Conservation (phyloP, 139 green algal species). For the Coelastrella sp. region DNA sequence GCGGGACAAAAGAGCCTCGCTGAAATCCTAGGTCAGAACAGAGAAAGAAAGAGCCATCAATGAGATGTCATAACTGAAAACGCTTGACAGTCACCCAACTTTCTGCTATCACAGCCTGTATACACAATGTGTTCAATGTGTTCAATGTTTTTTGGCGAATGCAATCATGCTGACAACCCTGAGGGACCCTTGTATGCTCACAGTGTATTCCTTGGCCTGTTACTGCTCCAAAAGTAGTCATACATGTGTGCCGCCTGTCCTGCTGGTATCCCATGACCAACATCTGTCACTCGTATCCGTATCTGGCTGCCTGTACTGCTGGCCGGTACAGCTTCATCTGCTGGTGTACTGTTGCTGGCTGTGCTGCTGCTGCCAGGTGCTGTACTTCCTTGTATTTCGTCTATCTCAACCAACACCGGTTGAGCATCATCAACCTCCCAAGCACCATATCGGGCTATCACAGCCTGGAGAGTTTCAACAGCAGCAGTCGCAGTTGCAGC, state of each 20-base stretch:
- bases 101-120: no score
- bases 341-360: background rate
- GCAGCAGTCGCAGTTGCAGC: background rate
- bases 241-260: conserved; percentile 28
- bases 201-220: conserved; percentile 1
- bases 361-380: conserved; percentile 6
- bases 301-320: background rate
- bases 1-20: no score
- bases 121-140: no score
- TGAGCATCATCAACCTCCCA: conserved; percentile 59
- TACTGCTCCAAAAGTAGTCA: conserved; percentile 30
- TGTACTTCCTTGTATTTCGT: conserved; percentile 14
- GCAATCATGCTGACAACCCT: no score
- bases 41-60: no score
- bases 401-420: conserved; percentile 41
- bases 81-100: no score
- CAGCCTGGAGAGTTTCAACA: conserved; percentile 18
- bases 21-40: no score
- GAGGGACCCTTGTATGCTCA: background rate
- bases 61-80: no score
- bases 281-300: conserved; percentile 31
- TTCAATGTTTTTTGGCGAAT: no score
- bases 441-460: conserved; percentile 39
- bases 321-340: background rate
- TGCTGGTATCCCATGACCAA: conserved; percentile 39